A percentile compares a stretch with the other conserved stretches of the same genome.
Evolutionary conservation across 2,329 filamentous ascomycete species (phyloP).

Genomic region (Fusarium multiceps): DNA sequence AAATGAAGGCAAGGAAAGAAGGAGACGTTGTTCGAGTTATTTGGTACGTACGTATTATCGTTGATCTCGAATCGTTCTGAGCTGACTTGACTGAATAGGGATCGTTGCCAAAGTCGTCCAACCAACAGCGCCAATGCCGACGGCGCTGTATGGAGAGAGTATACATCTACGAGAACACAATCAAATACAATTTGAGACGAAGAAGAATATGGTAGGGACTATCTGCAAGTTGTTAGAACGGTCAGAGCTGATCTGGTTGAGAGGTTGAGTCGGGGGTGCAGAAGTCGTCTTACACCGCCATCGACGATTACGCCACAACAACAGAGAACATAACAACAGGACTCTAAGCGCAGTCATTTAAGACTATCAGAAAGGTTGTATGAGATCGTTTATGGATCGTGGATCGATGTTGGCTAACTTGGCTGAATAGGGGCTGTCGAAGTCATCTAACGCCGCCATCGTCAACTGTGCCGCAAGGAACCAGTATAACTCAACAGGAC

Average conservation of each 20-base stretch:
- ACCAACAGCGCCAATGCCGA: neutral
- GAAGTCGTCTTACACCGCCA: neutral
- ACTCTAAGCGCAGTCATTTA: no score
- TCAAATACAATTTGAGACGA: neutral
- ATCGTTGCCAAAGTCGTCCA: neutral
- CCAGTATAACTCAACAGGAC: no score
- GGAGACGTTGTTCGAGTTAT: rapidly evolving
- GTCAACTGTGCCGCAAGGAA: no score
- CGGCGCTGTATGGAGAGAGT: neutral
- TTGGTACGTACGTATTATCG: neutral
- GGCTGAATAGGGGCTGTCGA: no score
- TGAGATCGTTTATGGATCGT: rapidly evolving
- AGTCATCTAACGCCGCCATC: no score
- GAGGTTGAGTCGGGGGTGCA: neutral
- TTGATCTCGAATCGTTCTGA: neutral
- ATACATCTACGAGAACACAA: neutral
- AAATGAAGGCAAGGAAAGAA: rapidly evolving
- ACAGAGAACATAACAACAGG: no score
- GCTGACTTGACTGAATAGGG: conserved; percentile 14
- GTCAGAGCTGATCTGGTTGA: neutral
- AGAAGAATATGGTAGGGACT: neutral
- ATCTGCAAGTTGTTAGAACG: neutral
- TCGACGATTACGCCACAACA: neutral
- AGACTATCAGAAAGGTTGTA: neutral
- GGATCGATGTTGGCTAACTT: no score